Percentiles rank a stretch among this genome's conserved stretches.
These are phyloP conservation scores for Sporothrix sp. DNA, from an alignment of 2,329 filamentous ascomycete species.

Conservation along the genomic window DNA sequence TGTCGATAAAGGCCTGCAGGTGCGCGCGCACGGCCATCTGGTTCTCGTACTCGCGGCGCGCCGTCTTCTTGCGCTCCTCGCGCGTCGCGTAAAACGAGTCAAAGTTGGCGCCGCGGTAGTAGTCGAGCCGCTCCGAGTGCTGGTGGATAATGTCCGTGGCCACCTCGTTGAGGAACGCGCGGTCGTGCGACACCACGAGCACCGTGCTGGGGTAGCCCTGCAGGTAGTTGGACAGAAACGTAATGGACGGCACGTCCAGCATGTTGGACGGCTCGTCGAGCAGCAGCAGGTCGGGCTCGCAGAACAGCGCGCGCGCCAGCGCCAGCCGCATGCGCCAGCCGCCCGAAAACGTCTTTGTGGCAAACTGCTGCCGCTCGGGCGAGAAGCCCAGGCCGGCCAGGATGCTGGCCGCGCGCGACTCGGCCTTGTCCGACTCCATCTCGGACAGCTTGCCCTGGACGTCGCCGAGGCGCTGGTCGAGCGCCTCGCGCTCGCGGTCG, in stretches of 20 bases:
- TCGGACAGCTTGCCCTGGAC: slow-evolving; percentile 86
- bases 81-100: slow-evolving; percentile 95
- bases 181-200: slow-evolving; percentile 94
- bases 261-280: slow-evolving; percentile 99
- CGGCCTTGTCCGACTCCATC: slow-evolving; percentile 99
- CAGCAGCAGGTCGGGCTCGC: slow-evolving; percentile 88
- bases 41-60: slow-evolving; percentile 95
- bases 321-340: slow-evolving; percentile 99
- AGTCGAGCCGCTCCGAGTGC: slow-evolving; percentile 92
- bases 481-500: slow-evolving; percentile 78
- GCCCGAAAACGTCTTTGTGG: slow-evolving; percentile 97
- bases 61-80: slow-evolving; percentile 93
- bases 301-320: slow-evolving; percentile 89
- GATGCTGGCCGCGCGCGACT: slow-evolving; percentile 90
- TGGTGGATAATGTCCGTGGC: slow-evolving; percentile 99
- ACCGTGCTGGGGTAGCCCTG: slow-evolving; percentile 91
- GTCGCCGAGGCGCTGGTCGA: slow-evolving; percentile 84
- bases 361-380: slow-evolving; percentile 77
- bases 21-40: slow-evolving; percentile 92
- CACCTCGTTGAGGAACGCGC: slow-evolving; percentile 96
- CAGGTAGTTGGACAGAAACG: slow-evolving; percentile 92
- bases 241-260: slow-evolving; percentile 99
- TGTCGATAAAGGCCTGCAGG: slow-evolving; percentile 97
- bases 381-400: slow-evolving; percentile 96
- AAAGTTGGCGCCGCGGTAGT: slow-evolving; percentile 97